phyloP scores from a whole-genome alignment of 805 yeast genomes.

The Isabelozyma rhagii region DNA sequence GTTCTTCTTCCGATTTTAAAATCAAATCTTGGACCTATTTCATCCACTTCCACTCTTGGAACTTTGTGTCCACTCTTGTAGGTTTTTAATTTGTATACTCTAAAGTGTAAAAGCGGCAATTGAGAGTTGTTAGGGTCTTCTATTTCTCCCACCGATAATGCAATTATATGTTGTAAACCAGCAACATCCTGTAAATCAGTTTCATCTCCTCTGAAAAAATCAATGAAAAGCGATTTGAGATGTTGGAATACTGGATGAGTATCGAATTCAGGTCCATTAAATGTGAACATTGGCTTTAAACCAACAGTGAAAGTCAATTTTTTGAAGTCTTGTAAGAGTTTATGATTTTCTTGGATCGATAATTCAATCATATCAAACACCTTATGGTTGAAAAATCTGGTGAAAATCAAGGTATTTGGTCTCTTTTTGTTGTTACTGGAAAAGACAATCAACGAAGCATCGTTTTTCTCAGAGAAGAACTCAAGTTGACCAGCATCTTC shows the following conservation, averaged over 20 bases:
- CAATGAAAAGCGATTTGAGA: conserved; percentile 82
- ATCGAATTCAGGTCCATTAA: conserved; percentile 91
- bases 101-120: conserved; percentile 79
- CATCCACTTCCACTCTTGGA: conserved; percentile 92
- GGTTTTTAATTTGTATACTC: conserved; percentile 86
- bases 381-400: conserved; percentile 86
- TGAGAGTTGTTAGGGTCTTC: conserved; percentile 72
- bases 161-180: conserved; percentile 87
- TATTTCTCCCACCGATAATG: conserved; percentile 70
- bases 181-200: conserved; percentile 87
- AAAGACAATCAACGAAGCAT: conserved; percentile 77
- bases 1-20: conserved; percentile 87
- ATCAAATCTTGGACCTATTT: conserved; percentile 93
- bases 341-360: conserved; percentile 59
- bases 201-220: conserved; percentile 83
- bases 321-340: conserved; percentile 76
- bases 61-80: conserved; percentile 79
- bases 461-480: conserved; percentile 94
- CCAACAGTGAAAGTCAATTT: conserved; percentile 82
- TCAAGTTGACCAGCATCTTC: conserved; percentile 85
- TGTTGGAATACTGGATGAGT: conserved; percentile 83
- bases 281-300: conserved; percentile 88
- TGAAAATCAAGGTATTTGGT: conserved; percentile 84
- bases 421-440: conserved; percentile 84
- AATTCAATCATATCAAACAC: conserved; percentile 93